Base-by-base conservation (phyloP, 495 filamentous ascomycete genomes). In the Amorphotheca resinae region DNA sequence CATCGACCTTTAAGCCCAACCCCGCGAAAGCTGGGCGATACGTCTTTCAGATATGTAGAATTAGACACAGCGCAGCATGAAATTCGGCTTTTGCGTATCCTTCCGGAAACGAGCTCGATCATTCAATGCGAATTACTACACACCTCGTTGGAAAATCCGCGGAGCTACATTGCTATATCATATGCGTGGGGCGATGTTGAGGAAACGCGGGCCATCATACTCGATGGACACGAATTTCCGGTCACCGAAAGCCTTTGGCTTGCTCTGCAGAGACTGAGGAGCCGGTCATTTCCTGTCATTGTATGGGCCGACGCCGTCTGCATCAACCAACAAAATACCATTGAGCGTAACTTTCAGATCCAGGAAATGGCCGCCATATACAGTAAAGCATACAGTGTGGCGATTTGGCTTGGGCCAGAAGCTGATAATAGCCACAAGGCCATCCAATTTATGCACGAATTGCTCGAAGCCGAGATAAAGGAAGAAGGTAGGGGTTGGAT, bases 181-280 rank as follows among this genome's bases (percentile, higher is more conserved):
- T 58, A 58, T 42, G 44, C 48, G 11, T 59, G 49, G 54, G 57
- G 50, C 22, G 51, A 57, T 41, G n/a, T 39, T n/a, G 48, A 45
- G 3, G 48, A 46, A 22, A 51, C 38, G 16, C 41, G 28, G 11
- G 38, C 21, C 12, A 52, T 60, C 22, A 16, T 32, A 7, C 38
- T 60, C 33, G 43, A 55, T 23, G 44, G 50, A 12, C 23, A 52
- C 35, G 35, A 42, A 17, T 22, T 54, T 42, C 18, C 33, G 5
- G 38, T 57, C 17, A 44, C 51, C 9, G 30, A 17, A 11, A 57
- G 48, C 33, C 42, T 57, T 14, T 26, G 31, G 35, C 44, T 37
- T 16, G 54, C 51, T n/a, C 37, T 57, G 4, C 21, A 52, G 16
- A 40, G 44, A 3, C 28, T 57, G 2, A 42, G 51, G n/a, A n/a